Evolutionary conservation across 2,329 filamentous ascomycete genomes (phyloP).

Genomic region (Cladophialophora chaetospira): DNA sequence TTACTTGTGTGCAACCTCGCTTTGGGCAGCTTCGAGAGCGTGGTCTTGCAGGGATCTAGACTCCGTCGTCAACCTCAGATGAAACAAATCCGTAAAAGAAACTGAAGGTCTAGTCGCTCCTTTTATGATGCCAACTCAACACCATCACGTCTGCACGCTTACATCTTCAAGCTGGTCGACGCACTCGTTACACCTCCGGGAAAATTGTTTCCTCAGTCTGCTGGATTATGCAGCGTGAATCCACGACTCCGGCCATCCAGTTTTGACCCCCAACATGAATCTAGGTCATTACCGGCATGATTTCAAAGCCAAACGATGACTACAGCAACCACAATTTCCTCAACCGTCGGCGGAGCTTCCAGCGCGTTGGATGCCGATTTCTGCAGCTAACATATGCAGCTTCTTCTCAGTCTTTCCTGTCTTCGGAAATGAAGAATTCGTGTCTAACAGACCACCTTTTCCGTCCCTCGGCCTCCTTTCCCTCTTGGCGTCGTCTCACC

Average conservation of each 20-base stretch:
- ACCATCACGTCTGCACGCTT: slow-evolving; percentile 4
- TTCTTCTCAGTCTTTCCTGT: background rate
- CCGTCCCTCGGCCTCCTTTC: background rate
- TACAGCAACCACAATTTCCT: slow-evolving; percentile 10
- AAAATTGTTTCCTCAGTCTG: background rate
- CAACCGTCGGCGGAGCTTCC: background rate
- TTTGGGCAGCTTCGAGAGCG: no score
- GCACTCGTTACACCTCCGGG: background rate
- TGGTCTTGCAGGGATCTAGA: no score
- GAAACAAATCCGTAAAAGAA: no score
- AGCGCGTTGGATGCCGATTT: background rate
- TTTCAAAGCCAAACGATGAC: slow-evolving; percentile 16
- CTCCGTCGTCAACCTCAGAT: no score
- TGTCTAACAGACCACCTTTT: background rate
- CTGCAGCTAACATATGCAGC: slow-evolving; percentile 10
- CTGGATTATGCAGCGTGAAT: background rate
- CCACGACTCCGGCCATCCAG: background rate
- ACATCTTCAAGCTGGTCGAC: background rate
- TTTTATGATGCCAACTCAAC: background rate
- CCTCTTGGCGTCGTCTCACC: slow-evolving; percentile 8
- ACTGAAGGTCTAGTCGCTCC: no score
- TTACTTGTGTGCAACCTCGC: no score
- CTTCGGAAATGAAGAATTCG: slow-evolving; percentile 3
- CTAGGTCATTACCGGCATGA: slow-evolving; percentile 1
- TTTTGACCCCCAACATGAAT: background rate